phyloP scores from a whole-genome alignment of 306 rosid species.

The Glycyrrhiza uralensis region DNA sequence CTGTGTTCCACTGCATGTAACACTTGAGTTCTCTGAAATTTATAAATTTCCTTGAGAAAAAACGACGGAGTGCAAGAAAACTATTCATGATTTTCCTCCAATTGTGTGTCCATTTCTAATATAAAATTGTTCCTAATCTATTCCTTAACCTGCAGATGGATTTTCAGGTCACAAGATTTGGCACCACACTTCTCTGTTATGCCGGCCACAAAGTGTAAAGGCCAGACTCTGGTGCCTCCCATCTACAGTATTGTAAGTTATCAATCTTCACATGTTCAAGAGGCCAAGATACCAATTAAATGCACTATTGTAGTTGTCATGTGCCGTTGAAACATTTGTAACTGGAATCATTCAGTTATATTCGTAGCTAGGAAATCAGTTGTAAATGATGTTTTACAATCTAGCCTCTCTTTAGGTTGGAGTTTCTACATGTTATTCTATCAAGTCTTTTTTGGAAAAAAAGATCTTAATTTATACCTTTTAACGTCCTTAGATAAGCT shows the following conservation, averaged over 20 bases:
- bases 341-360: neutral
- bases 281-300: neutral
- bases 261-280: neutral
- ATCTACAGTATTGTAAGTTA: slow-evolving; percentile 77
- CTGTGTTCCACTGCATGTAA: neutral
- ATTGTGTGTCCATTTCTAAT: neutral
- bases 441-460: neutral
- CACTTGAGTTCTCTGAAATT: slow-evolving; percentile 10
- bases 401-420: neutral
- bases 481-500: neutral
- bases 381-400: neutral
- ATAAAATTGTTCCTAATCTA: neutral
- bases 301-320: neutral
- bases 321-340: neutral
- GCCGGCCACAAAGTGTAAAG: slow-evolving; percentile 64
- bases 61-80: neutral
- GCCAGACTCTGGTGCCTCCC: slow-evolving; percentile 64
- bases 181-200: slow-evolving; percentile 83
- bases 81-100: neutral
- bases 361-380: neutral
- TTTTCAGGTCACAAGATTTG: slow-evolving; percentile 82
- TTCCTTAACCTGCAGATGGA: slow-evolving; percentile 67
- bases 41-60: neutral
- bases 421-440: neutral
- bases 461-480: neutral